Percentiles rank a stretch among this genome's conserved stretches.
Conservation (phyloP, 2,329 filamentous ascomycete species). For the Colletotrichum endophyticum region DNA sequence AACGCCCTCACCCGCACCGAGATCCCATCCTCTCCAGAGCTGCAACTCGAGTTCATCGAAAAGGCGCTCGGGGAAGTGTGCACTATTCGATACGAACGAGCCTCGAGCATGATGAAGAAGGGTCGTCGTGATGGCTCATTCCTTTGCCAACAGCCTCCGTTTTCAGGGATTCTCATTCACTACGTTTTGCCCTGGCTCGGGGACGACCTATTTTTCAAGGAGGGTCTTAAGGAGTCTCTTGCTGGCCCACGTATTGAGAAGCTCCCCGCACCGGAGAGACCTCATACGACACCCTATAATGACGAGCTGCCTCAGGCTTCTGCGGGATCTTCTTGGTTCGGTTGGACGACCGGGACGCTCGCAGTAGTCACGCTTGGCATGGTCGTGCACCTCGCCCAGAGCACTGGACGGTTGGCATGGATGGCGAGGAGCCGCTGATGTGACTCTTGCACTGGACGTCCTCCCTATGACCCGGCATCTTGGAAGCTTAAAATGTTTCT, state of each 20-base stretch:
- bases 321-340: neutral
- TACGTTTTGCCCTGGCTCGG: neutral
- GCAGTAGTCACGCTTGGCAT: neutral
- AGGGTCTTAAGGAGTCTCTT: neutral
- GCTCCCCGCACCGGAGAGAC: neutral
- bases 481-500: too few species aligned
- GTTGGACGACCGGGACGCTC: neutral
- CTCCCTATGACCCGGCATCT: too few species aligned
- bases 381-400: neutral
- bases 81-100: neutral
- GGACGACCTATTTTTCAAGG: neutral
- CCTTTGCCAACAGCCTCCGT: neutral
- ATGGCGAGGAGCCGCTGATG: neutral
- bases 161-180: neutral
- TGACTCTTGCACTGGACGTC: too few species aligned
- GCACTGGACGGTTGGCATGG: neutral
- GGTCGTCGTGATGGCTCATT: neutral
- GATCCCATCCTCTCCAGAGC: neutral
- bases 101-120: neutral
- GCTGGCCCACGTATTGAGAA: neutral
- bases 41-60: neutral
- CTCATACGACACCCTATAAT: neutral
- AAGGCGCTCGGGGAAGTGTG: neutral
- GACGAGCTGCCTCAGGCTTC: neutral
- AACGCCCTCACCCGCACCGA: constrained; percentile 8